These are phyloP conservation scores for Cystofilobasidium ferigula DNA, from an alignment of 768 basidiomycete species.

Conservation along the genomic window DNA sequence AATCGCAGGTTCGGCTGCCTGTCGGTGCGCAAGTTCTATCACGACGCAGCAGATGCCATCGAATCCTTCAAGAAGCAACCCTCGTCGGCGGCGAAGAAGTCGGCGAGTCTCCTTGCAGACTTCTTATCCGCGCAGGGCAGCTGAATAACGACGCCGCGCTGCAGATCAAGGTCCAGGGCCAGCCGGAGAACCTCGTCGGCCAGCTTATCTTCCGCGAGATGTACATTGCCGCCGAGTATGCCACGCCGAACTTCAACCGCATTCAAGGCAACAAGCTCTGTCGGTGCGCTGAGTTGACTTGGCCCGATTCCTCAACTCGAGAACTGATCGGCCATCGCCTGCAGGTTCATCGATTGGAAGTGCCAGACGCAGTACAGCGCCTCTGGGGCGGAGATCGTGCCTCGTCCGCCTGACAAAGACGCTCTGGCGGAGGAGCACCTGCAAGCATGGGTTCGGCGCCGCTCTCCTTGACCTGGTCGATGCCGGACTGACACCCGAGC, in stretches of 20 bases:
- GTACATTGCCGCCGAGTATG: slow-evolving; percentile 39
- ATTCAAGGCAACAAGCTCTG: slow-evolving; percentile 38
- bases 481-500: background rate
- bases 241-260: slow-evolving; percentile 35
- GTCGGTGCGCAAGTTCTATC: slow-evolving; percentile 38
- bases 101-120: background rate
- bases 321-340: slow-evolving; percentile 2
- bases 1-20: slow-evolving; percentile 40
- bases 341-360: slow-evolving; percentile 37
- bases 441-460: slow-evolving; percentile 31
- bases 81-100: background rate
- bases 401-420: slow-evolving; percentile 31
- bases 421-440: slow-evolving; percentile 33
- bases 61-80: slow-evolving; percentile 30
- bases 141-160: background rate
- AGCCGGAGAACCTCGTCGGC: slow-evolving; percentile 38
- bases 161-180: slow-evolving; percentile 25
- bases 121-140: background rate
- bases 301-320: no score
- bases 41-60: slow-evolving; percentile 35
- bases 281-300: slow-evolving; percentile 28
- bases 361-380: slow-evolving; percentile 38
- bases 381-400: slow-evolving; percentile 33
- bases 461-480: background rate
- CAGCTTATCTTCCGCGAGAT: slow-evolving; percentile 38